Conservation (phyloP, 192 early-diverging fungal genomes). For the Linderina pennispora region DNA sequence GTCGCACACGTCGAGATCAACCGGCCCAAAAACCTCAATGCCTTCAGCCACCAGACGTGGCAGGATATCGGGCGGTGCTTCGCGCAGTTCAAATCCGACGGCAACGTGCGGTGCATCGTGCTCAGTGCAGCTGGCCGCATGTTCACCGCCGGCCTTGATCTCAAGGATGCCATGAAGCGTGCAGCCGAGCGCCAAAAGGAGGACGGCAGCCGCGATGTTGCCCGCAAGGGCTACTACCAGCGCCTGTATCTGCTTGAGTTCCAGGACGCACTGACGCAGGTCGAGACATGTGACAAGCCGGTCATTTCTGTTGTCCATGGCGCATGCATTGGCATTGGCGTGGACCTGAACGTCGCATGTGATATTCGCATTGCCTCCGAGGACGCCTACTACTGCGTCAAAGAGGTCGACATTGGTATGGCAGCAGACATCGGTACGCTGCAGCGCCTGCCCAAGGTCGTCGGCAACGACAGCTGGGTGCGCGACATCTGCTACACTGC, state of each 20-base stretch:
- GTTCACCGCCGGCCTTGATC: conserved; percentile 92
- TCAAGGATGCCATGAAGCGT: conserved; percentile 28
- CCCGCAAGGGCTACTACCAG: conserved; percentile 43
- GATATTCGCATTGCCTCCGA: conserved; percentile 80
- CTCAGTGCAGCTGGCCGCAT: conserved; percentile 65
- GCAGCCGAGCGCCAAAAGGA: conserved; percentile 1
- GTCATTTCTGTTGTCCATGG: conserved; percentile 88
- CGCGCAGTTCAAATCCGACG: conserved; percentile 50
- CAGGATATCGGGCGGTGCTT: conserved; percentile 63
- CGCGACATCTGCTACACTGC: conserved; percentile 88
- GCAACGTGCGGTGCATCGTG: conserved; percentile 67
- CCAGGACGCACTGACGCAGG: conserved; percentile 66
- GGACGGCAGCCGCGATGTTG: conserved; percentile 11
- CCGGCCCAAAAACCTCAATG: background rate
- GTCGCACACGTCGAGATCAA: background rate
- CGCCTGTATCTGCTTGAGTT: conserved; percentile 42
- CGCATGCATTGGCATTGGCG: conserved; percentile 77
- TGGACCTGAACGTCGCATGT: conserved; percentile 87
- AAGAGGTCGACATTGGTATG: conserved; percentile 91
- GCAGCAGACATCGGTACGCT: conserved; percentile 92
- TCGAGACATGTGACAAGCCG: conserved; percentile 81
- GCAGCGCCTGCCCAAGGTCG: conserved; percentile 92
- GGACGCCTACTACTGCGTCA: conserved; percentile 79
- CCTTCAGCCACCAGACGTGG: conserved; percentile 43
- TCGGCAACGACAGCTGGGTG: conserved; percentile 85